Evolutionary conservation across 2,329 filamentous ascomycete species (phyloP).

Genomic region (Phyllosticta capitalensis): DNA sequence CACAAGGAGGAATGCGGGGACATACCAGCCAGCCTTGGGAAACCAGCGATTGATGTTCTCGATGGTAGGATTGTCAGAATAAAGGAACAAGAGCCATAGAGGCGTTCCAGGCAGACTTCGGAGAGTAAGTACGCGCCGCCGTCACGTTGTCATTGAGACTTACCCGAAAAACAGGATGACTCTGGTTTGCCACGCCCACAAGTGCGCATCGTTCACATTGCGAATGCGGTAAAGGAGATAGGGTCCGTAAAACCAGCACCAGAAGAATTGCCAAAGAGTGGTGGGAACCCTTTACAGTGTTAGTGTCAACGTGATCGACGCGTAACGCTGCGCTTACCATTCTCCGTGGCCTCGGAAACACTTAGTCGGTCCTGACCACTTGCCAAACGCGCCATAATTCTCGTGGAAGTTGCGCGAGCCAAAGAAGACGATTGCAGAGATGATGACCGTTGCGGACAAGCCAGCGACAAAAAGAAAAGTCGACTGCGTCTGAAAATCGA

Average conservation of each 20-base stretch:
- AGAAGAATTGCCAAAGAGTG: constrained; percentile 54
- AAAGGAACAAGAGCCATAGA: constrained; percentile 52
- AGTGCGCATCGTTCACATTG: constrained; percentile 53
- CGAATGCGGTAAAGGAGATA: constrained; percentile 53
- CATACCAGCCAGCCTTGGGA: constrained; percentile 52
- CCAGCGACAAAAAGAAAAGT: not conserved
- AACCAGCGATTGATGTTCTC: constrained; percentile 44
- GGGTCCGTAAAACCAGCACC: constrained; percentile 54
- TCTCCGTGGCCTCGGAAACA: constrained; percentile 8
- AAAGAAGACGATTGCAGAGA: not conserved
- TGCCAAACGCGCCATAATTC: constrained; percentile 3
- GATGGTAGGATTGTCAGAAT: constrained; percentile 45
- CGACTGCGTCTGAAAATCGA: constrained; percentile 1
- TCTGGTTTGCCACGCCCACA: constrained; percentile 57
- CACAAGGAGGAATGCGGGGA: not conserved
- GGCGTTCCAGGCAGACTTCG: constrained; percentile 53
- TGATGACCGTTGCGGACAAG: not conserved
- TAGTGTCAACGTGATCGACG: not conserved
- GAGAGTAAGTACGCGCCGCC: not conserved
- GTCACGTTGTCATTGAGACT: not conserved
- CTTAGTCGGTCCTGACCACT: constrained; percentile 2
- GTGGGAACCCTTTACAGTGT: constrained; percentile 44
- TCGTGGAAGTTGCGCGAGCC: constrained; percentile 7
- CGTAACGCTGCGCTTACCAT: not conserved
- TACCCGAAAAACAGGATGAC: constrained; percentile 37